These are phyloP conservation scores for Ogataea thermomethanolica DNA, from an alignment of 805 yeast genomes.

Conservation along the genomic window DNA sequence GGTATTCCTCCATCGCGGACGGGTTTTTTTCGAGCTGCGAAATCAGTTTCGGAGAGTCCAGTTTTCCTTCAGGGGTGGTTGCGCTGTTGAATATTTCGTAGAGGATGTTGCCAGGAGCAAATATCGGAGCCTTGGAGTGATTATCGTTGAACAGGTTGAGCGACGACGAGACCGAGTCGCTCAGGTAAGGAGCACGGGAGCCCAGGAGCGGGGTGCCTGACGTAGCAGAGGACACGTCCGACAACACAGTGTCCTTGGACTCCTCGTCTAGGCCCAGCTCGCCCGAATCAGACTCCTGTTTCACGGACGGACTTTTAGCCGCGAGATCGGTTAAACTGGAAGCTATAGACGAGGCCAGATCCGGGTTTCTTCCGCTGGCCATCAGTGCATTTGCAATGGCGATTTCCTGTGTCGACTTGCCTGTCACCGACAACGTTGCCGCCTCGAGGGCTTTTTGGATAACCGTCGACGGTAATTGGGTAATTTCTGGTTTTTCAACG, in stretches of 20 bases:
- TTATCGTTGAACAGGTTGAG: slow-evolving; percentile 18
- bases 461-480: slow-evolving; percentile 5
- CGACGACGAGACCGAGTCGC: slow-evolving; percentile 13
- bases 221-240: slow-evolving; percentile 9
- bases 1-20: slow-evolving; percentile 24
- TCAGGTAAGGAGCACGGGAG: slow-evolving; percentile 17
- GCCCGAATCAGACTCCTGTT: not conserved
- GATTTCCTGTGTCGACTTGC: slow-evolving; percentile 49
- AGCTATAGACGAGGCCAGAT: slow-evolving; percentile 30
- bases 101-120: slow-evolving; percentile 21
- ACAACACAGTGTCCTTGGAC: slow-evolving; percentile 21
- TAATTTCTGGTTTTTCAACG: too few species aligned
- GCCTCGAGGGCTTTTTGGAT: slow-evolving; percentile 49
- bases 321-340: slow-evolving; percentile 26
- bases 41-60: slow-evolving; percentile 25
- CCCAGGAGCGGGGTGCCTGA: slow-evolving; percentile 13
- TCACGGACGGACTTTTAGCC: slow-evolving; percentile 1
- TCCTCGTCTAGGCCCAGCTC: slow-evolving; percentile 8
- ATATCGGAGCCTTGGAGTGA: slow-evolving; percentile 12
- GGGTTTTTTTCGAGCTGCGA: slow-evolving; percentile 25
- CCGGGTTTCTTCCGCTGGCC: slow-evolving; percentile 50
- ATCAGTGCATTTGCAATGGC: slow-evolving; percentile 48
- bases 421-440: slow-evolving; percentile 55
- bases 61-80: slow-evolving; percentile 18
- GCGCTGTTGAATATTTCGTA: slow-evolving; percentile 22